These are phyloP conservation scores for Nyssa sinensis DNA, from an alignment of 148 eudicot species.

Conservation along the genomic window DNA sequence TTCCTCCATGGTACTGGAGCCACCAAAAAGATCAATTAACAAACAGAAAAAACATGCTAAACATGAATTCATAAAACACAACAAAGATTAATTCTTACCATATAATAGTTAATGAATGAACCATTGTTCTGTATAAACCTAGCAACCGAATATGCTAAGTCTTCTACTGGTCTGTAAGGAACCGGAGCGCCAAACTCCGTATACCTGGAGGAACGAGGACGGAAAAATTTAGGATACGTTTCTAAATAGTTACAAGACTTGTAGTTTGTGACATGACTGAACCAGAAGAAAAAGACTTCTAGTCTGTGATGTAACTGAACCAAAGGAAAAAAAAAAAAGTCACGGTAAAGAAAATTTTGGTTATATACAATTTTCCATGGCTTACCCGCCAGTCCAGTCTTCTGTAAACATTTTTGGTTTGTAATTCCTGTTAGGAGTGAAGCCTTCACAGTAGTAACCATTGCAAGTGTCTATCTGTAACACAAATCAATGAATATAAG, in stretches of 20 bases:
- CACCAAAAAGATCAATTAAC: not conserved
- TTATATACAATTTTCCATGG: not conserved
- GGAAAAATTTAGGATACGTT: not conserved
- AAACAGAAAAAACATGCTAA: not conserved
- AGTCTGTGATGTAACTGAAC: too few relatives aligned
- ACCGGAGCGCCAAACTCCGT: conserved; percentile 69
- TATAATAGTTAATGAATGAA: conserved; percentile 81
- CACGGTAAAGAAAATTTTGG: too few relatives aligned
- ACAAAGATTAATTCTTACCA: conserved; percentile 45
- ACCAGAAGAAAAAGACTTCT: too few relatives aligned
- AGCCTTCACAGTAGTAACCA: conserved; percentile 85
- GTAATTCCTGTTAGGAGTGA: conserved; percentile 48
- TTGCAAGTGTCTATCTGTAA: conserved; percentile 92
- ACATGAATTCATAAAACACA: not conserved
- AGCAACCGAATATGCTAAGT: conserved; percentile 79
- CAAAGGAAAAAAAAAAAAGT: too few relatives aligned
- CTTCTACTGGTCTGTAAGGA: conserved; percentile 85
- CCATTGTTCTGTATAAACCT: conserved; percentile 89
- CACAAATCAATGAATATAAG: not conserved
- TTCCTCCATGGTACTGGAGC: conserved; percentile 89
- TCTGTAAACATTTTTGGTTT: conserved; percentile 97
- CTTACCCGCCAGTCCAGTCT: conserved; percentile 90
- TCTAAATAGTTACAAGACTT: too few relatives aligned
- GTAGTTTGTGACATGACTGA: too few relatives aligned
- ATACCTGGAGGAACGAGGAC: conserved; percentile 41